Percentiles rank a stretch among this genome's conserved stretches.
phyloP scores from a whole-genome alignment of 441 rosid species.

The Breynia disticha region DNA sequence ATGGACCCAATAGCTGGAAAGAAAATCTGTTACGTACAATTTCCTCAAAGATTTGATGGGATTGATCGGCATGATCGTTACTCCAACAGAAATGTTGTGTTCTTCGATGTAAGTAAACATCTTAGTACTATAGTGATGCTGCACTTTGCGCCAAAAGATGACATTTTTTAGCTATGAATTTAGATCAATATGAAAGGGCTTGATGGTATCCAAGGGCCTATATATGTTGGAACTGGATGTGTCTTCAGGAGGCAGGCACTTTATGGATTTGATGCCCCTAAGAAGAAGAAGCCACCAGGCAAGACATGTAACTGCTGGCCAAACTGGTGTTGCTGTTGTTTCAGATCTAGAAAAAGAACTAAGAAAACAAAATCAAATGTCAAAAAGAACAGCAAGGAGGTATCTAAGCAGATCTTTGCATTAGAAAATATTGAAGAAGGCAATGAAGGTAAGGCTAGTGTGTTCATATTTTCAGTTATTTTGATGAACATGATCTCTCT shows the following conservation, averaged over 20 bases:
- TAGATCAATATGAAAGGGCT: slow-evolving; percentile 98
- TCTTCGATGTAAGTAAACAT: slow-evolving; percentile 67
- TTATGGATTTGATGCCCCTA: slow-evolving; percentile 85
- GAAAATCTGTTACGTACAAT: slow-evolving; percentile 85
- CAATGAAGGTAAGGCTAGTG: slow-evolving; percentile 40
- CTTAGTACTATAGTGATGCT: neutral
- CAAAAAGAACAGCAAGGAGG: slow-evolving; percentile 41
- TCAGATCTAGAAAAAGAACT: slow-evolving; percentile 46
- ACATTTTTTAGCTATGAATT: slow-evolving; percentile 11
- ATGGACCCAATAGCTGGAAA: slow-evolving; percentile 90
- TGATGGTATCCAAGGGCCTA: slow-evolving; percentile 96
- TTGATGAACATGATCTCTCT: neutral
- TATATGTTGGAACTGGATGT: slow-evolving; percentile 96
- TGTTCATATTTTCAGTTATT: neutral
- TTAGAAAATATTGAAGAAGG: slow-evolving; percentile 78
- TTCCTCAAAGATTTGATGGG: slow-evolving; percentile 95
- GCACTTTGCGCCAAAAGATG: slow-evolving; percentile 1
- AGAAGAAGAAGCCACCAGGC: slow-evolving; percentile 63
- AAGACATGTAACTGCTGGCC: slow-evolving; percentile 91
- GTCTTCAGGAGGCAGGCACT: slow-evolving; percentile 93
- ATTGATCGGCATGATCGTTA: slow-evolving; percentile 83
- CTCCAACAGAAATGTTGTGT: slow-evolving; percentile 87
- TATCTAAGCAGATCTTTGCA: slow-evolving; percentile 68
- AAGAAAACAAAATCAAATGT: slow-evolving; percentile 44
- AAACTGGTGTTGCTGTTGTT: slow-evolving; percentile 67